Percentiles rank a stretch among this genome's conserved stretches.
phyloP scores from a whole-genome alignment of 495 filamentous ascomycete species.

The Lophium mytilinum region DNA sequence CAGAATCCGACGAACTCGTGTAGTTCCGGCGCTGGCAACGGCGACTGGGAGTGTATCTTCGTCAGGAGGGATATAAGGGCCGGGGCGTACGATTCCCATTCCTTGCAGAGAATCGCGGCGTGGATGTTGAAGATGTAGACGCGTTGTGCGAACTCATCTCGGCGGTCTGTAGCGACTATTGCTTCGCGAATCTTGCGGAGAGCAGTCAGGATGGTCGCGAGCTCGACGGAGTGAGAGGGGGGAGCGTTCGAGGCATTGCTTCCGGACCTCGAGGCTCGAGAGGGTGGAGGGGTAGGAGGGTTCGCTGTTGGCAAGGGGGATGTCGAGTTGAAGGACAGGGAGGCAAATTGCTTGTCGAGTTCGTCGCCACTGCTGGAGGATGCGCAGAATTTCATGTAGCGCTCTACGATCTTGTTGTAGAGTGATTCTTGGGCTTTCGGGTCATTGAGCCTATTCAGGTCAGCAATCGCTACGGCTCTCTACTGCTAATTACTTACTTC shows the following conservation, averaged over 20 bases:
- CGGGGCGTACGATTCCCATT: slow-evolving; percentile 83
- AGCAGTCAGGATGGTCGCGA: slow-evolving; percentile 56
- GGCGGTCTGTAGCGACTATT: slow-evolving; percentile 62
- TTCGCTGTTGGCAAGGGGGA: not conserved
- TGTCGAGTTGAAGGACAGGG: slow-evolving; percentile 43
- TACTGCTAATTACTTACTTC: slow-evolving; percentile 6
- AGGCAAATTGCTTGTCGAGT: slow-evolving; percentile 65
- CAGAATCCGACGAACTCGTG: slow-evolving; percentile 73
- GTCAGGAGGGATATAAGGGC: slow-evolving; percentile 72
- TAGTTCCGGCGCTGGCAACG: slow-evolving; percentile 58
- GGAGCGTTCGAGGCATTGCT: not conserved
- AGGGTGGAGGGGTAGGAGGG: not conserved
- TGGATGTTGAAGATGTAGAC: slow-evolving; percentile 67
- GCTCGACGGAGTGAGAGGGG: slow-evolving; percentile 41
- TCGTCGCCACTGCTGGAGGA: slow-evolving; percentile 53
- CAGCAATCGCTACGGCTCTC: not conserved
- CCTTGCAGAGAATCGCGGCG: slow-evolving; percentile 65
- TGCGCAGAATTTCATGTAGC: slow-evolving; percentile 83
- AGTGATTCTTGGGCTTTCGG: slow-evolving; percentile 70
- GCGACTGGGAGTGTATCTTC: slow-evolving; percentile 54
- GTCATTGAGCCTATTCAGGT: slow-evolving; percentile 56
- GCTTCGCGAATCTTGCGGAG: slow-evolving; percentile 90
- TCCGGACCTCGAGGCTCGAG: not conserved
- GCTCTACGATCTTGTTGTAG: slow-evolving; percentile 74
- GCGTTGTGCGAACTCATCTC: slow-evolving; percentile 44